Base-by-base conservation (phyloP, 2,329 filamentous ascomycete genomes). In the Lasiodiplodia hormozganensis region DNA sequence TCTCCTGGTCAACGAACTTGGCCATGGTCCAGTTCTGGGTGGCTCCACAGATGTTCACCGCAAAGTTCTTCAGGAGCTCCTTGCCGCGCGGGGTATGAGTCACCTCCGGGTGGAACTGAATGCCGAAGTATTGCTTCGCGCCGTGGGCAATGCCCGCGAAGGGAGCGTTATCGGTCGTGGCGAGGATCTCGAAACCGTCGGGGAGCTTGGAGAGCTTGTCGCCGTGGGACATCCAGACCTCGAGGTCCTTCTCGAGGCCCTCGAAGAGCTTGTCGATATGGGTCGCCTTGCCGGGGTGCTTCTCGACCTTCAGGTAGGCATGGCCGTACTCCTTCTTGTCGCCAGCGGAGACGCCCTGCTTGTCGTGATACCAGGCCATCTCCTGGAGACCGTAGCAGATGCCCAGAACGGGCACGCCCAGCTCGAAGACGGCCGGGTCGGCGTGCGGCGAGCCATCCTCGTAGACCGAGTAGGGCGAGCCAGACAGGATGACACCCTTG, bases 41-140 rank as follows among this genome's bases (percentile, higher is more conserved):
- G 4, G 92, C 93, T 36, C 88, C 86, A 80, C 94, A 98, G 71
- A 98, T 96, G 23, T 87, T 85, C 69, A 97, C 86, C 14, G 89
- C 89, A 76, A 97, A 98, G 85, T 98, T 98, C 76, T 86, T 82
- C 54, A 97, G 84, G 5, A 97, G 76, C 34, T 91, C 83, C 11
- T 78, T 90, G 40, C 94, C 94, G 68, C 86, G 84, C 10, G 87
- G 85, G 0, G 91, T 94, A 76, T 93, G 89, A 16, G 87, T 90
- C 67, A 97, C 87, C 78, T 97, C 94, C 0, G 94, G 94, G 79
- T 97, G 94, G 79, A 97, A 95, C 77, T 97, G 94, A 57, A 97
- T 87, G 67, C 91, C 92, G 75, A 89, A 97, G 73, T 92, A 89
- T 31, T 89, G 89, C 82, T 90, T 88, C 10, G 81, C 80, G 77